phyloP scores from a whole-genome alignment of 2,329 filamentous ascomycete species.

The Magnaporthiopsis rhizophila region DNA sequence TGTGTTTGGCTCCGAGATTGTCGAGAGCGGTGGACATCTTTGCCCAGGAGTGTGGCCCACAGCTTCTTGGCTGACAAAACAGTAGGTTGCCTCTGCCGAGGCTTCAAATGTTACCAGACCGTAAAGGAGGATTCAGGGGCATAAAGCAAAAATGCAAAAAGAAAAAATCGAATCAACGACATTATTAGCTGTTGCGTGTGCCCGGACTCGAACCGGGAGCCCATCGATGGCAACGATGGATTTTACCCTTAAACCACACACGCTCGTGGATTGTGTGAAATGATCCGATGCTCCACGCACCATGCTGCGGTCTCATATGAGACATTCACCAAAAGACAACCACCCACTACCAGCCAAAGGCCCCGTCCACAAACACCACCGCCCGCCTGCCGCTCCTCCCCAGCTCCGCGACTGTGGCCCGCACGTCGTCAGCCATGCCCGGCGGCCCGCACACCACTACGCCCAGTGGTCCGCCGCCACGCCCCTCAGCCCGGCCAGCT shows the following conservation, averaged over 20 bases:
- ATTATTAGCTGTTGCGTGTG: background rate
- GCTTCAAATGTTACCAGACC: too few relatives aligned
- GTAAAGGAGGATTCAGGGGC: too few relatives aligned
- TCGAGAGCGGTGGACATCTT: too few relatives aligned
- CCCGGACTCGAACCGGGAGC: conserved; percentile 16
- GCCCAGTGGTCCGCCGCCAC: conserved; percentile 12
- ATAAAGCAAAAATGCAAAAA: background rate
- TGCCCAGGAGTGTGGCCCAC: too few relatives aligned
- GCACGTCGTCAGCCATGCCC: conserved; percentile 22
- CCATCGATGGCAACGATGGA: conserved; percentile 46
- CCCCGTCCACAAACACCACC: conserved; percentile 17
- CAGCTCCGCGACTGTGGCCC: conserved; percentile 17
- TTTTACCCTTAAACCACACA: conserved; percentile 44
- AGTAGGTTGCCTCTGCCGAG: too few relatives aligned
- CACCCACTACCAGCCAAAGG: conserved; percentile 15
- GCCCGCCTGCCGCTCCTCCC: conserved; percentile 13
- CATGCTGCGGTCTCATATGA: background rate
- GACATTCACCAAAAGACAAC: too few relatives aligned
- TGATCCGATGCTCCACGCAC: background rate
- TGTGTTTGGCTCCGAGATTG: too few relatives aligned
- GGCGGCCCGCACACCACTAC: conserved; percentile 23
- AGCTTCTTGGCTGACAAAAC: too few relatives aligned
- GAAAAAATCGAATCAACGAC: background rate
- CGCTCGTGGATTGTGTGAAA: background rate
- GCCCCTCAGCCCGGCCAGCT: background rate